These are phyloP conservation scores for Naganishia sp. DNA, from an alignment of 1,284 basidiomycete genomes.

Conservation along the genomic window DNA sequence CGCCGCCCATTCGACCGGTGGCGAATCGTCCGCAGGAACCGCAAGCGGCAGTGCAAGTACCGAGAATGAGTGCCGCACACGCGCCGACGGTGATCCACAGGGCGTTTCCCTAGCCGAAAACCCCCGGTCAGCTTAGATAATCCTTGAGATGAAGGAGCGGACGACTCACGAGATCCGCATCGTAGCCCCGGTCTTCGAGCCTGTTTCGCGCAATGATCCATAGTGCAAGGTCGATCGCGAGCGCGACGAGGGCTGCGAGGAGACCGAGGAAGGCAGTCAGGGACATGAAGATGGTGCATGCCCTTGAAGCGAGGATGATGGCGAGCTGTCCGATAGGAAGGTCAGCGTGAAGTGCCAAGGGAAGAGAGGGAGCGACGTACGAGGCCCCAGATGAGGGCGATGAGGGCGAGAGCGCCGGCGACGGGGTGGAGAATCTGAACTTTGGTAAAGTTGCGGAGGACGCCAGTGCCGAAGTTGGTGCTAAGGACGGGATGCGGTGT, in stretches of 20 bases:
- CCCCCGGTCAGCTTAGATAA: neutral
- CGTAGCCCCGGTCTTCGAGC: slow-evolving; percentile 59
- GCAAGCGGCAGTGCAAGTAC: slow-evolving; percentile 65
- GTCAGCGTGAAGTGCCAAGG: neutral
- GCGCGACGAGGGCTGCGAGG: slow-evolving; percentile 66
- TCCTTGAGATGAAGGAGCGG: slow-evolving; percentile 51
- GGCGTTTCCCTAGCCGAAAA: slow-evolving; percentile 53
- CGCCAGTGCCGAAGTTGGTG: slow-evolving; percentile 55
- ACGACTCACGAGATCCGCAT: slow-evolving; percentile 59
- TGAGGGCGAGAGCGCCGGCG: slow-evolving; percentile 67
- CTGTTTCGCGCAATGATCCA: slow-evolving; percentile 69
- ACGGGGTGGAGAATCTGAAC: slow-evolving; percentile 75
- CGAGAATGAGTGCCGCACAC: slow-evolving; percentile 64
- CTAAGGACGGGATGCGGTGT: slow-evolving; percentile 24
- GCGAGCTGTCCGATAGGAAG: slow-evolving; percentile 48
- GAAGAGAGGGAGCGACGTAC: slow-evolving; percentile 22
- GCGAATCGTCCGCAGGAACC: slow-evolving; percentile 67
- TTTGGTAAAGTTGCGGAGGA: slow-evolving; percentile 69
- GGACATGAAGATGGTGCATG: slow-evolving; percentile 73
- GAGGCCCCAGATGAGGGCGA: slow-evolving; percentile 72
- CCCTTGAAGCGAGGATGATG: slow-evolving; percentile 64
- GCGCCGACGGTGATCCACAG: slow-evolving; percentile 70
- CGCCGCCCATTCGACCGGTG: slow-evolving; percentile 50
- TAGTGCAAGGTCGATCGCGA: slow-evolving; percentile 74
- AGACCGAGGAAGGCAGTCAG: slow-evolving; percentile 65